Evolutionary conservation across 352 stramenopile genomes (phyloP).

Genomic region (Phytopythium mirpurense): DNA sequence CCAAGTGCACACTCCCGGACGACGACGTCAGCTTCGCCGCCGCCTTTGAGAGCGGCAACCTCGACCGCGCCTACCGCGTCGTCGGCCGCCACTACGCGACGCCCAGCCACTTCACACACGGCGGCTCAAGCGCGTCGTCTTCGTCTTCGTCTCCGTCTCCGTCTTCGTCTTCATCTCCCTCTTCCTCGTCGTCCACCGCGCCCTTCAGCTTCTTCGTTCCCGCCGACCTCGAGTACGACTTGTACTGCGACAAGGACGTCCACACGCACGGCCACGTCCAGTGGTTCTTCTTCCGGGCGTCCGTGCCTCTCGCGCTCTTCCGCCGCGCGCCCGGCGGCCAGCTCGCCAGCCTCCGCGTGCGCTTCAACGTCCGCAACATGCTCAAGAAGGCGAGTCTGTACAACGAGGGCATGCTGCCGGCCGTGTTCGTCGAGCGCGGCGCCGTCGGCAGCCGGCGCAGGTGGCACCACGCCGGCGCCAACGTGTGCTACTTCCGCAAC

Average conservation of each 20-base stretch:
- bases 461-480: conserved; percentile 64
- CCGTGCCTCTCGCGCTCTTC: conserved; percentile 11
- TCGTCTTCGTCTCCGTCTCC: conserved; percentile 2
- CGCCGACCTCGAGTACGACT: conserved; percentile 61
- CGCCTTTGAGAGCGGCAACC: conserved; percentile 76
- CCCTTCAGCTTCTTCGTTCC: conserved; percentile 58
- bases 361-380: conserved; percentile 88
- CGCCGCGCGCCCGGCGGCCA: conserved; percentile 7
- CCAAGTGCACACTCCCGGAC: too few relatives aligned
- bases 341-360: conserved; percentile 27
- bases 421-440: conserved; percentile 33
- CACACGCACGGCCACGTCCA: conserved; percentile 79
- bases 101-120: conserved; percentile 17
- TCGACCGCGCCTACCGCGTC: conserved; percentile 64
- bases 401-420: conserved; percentile 84
- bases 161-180: conserved; percentile 1
- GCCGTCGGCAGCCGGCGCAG: conserved; percentile 14
- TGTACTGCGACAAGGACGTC: conserved; percentile 68
- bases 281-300: conserved; percentile 86
- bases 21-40: conserved; percentile 55
- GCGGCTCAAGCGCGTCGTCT: not conserved
- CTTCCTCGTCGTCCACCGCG: not conserved
- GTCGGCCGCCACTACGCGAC: conserved; percentile 46
- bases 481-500: conserved; percentile 86
- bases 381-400: conserved; percentile 84